A percentile compares a stretch with the other conserved stretches of the same genome.
Evolutionary conservation across 345 rosid genomes (phyloP).

Genomic region (Eucalyptus grandis): DNA sequence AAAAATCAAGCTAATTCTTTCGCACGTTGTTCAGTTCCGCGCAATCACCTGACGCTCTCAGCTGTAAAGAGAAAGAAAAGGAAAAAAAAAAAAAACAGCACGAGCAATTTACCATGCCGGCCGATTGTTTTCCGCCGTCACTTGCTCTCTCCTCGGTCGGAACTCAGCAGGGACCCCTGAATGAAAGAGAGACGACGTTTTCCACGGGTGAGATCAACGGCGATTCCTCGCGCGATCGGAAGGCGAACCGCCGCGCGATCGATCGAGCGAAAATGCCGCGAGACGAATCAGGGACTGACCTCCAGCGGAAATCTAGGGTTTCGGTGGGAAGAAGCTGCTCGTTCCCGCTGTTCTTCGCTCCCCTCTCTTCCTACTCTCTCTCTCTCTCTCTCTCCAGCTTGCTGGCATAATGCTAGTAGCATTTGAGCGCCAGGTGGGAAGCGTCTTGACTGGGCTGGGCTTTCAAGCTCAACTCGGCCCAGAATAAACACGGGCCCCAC

Average conservation of each 20-base stretch:
- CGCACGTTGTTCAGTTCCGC: not conserved
- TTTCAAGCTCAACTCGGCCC: not conserved
- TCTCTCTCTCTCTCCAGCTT: not conserved
- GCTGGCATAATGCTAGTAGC: not conserved
- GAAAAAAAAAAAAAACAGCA: not conserved
- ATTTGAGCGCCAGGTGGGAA: not conserved
- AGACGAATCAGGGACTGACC: not conserved
- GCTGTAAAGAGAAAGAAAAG: not conserved
- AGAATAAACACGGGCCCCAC: not conserved
- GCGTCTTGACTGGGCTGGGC: not conserved
- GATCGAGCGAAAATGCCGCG: not conserved
- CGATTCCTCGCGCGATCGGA: not conserved
- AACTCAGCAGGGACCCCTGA: not conserved
- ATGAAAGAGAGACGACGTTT: not conserved
- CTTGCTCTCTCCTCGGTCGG: not conserved
- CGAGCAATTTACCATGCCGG: not conserved
- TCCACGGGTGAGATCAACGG: not conserved
- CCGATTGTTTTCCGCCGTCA: not conserved
- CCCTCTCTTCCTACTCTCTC: not conserved
- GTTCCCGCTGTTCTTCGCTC: not conserved
- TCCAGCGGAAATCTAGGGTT: not conserved
- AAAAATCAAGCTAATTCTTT: not conserved
- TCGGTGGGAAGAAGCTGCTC: not conserved
- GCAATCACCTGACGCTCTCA: not conserved
- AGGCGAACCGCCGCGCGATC: not conserved